Evolutionary conservation across 2,329 filamentous ascomycete species (phyloP).

Genomic region (Fusarium sublunatum): DNA sequence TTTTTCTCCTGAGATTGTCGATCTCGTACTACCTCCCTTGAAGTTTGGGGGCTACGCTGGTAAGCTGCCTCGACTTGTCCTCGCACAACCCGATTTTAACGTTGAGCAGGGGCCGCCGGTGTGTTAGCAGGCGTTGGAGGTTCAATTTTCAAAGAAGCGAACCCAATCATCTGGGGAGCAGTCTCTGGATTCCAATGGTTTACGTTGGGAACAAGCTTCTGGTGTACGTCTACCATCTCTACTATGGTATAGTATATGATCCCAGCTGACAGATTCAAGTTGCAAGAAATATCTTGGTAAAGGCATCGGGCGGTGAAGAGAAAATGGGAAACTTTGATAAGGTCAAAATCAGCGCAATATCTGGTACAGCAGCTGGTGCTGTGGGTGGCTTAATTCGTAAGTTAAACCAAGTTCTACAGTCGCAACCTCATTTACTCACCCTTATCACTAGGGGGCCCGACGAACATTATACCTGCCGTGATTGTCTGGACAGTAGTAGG

Average conservation of each 20-base stretch:
- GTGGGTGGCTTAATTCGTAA: slow-evolving; percentile 66
- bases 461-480: slow-evolving; percentile 64
- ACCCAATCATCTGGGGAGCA: slow-evolving; percentile 76
- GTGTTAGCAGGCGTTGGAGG: slow-evolving; percentile 73
- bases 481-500: slow-evolving; percentile 60
- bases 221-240: slow-evolving; percentile 63
- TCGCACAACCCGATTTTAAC: slow-evolving; percentile 30
- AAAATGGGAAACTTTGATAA: slow-evolving; percentile 68
- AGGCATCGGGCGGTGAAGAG: slow-evolving; percentile 62
- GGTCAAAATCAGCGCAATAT: slow-evolving; percentile 74
- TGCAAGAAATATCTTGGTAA: slow-evolving; percentile 59
- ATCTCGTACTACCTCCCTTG: slow-evolving; percentile 63
- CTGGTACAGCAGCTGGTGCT: slow-evolving; percentile 76
- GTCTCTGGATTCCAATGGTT: slow-evolving; percentile 85
- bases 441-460: slow-evolving; percentile 58
- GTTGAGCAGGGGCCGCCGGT: slow-evolving; percentile 66
- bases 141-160: slow-evolving; percentile 76
- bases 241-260: background rate
- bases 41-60: slow-evolving; percentile 70
- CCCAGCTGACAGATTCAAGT: slow-evolving; percentile 52
- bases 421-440: slow-evolving; percentile 29
- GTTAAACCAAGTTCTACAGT: slow-evolving; percentile 40
- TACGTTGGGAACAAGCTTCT: slow-evolving; percentile 79
- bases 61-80: slow-evolving; percentile 47
- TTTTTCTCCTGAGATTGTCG: slow-evolving; percentile 57